phyloP scores from a whole-genome alignment of 2,329 filamentous ascomycete species.

The Colletotrichum caudatum region DNA sequence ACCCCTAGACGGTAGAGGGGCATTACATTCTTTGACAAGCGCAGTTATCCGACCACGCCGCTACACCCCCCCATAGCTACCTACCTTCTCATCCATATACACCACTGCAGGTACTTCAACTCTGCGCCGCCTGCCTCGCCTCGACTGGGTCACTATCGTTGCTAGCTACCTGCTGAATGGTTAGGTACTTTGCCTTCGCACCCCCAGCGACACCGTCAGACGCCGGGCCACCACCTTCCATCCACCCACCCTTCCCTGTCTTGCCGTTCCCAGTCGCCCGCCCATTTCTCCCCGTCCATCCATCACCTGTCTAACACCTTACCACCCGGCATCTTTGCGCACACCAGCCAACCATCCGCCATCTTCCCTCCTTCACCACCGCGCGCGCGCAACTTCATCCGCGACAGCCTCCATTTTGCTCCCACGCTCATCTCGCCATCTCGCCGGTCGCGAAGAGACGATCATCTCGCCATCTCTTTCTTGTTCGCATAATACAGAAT shows the following conservation, averaged over 20 bases:
- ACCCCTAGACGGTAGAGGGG: constrained; percentile 2
- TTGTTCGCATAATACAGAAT: not conserved
- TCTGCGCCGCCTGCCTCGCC: not conserved
- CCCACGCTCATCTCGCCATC: constrained; percentile 13
- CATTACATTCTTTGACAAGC: constrained; percentile 29
- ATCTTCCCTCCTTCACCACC: constrained; percentile 41
- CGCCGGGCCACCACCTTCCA: not conserved
- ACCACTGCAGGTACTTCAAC: not conserved
- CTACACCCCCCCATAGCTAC: constrained; percentile 2
- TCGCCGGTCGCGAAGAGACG: constrained; percentile 11
- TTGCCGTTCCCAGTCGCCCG: constrained; percentile 40
- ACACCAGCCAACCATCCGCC: constrained; percentile 42
- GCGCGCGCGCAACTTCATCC: constrained; percentile 35
- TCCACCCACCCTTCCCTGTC: constrained; percentile 17
- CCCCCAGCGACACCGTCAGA: constrained; percentile 24
- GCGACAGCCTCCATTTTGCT: constrained; percentile 33
- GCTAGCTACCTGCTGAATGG: constrained; percentile 11
- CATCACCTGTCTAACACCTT: constrained; percentile 31
- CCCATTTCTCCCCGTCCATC: constrained; percentile 40
- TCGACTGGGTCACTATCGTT: not conserved
- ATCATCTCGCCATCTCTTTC: not conserved
- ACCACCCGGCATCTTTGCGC: constrained; percentile 37
- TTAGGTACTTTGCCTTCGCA: constrained; percentile 5
- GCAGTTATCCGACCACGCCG: constrained; percentile 34
- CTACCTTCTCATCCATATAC: not conserved